phyloP scores from a whole-genome alignment of 352 stramenopile genomes.

The Phytophthora capsici region DNA sequence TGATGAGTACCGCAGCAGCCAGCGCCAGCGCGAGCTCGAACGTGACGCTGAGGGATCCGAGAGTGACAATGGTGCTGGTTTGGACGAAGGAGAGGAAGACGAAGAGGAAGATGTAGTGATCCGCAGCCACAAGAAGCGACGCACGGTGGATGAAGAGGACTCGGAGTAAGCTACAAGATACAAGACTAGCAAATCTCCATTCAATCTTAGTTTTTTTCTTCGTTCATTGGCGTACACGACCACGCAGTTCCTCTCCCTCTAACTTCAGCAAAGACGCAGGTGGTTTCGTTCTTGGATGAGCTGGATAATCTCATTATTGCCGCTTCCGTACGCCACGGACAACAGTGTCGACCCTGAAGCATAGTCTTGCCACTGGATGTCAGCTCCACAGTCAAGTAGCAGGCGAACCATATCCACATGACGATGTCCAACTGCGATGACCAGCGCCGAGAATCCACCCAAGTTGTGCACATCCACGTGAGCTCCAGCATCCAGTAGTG shows the following conservation, averaged over 20 bases:
- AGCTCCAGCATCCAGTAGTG: conserved; percentile 15
- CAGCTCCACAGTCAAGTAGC: conserved; percentile 28
- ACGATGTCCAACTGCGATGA: conserved; percentile 26
- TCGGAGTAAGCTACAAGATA: conserved; percentile 62
- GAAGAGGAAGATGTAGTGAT: conserved; percentile 83
- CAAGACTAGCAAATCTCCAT: conserved; percentile 3
- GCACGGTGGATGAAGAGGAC: conserved; percentile 83
- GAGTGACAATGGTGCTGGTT: conserved; percentile 58
- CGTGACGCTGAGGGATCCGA: conserved; percentile 71
- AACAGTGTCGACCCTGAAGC: conserved; percentile 24
- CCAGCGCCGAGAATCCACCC: conserved; percentile 27
- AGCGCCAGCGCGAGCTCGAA: conserved; percentile 42
- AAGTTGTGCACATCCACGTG: conserved; percentile 18
- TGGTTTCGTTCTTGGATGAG: conserved; percentile 20
- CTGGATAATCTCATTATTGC: conserved; percentile 19
- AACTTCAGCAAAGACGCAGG: conserved; percentile 8
- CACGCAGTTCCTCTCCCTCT: conserved; percentile 1
- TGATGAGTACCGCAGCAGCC: conserved; percentile 79
- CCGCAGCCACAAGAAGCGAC: conserved; percentile 77
- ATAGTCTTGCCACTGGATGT: conserved; percentile 28
- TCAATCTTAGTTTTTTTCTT: conserved; percentile 19
- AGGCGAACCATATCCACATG: conserved; percentile 19
- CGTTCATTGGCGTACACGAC: background rate
- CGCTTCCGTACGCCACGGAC: conserved; percentile 24
- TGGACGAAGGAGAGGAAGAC: conserved; percentile 70